Base-by-base conservation (phyloP, 441 rosid species). In the Isatis lusitanica region DNA sequence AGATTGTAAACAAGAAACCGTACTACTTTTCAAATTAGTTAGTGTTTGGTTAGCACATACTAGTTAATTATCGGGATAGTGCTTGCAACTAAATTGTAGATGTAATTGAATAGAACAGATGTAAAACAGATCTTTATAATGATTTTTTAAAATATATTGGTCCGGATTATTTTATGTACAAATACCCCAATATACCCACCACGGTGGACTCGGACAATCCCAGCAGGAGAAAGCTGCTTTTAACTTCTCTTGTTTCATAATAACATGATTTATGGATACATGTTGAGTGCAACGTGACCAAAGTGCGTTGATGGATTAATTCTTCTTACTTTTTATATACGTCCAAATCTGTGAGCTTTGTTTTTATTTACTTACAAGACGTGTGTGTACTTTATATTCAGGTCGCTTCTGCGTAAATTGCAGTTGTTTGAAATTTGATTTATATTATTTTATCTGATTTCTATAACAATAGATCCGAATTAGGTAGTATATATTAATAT, bases 141-240 rank as follows among this genome's bases (percentile, higher is more conserved):
- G 55, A 9, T 13, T 43, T n/a, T 39, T 63, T 13, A 13, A 26
- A 26, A 39, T 15, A 46, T 44, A 9, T 63, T 63, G 53, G 26
- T n/a, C 39, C 26, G 5, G 24, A n/a, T 43, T 28, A 9, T n/a
- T 28, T 43, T n/a, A 26, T n/a, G n/a, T 28, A 43, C 39, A 28
- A 16, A 63, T 26, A 39, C 15, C 71, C 7, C 52, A 30, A 28
- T 42, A 35, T 68, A 30, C 63, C 42, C 42, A 42, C 43, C 18
- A 55, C 51, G 31, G 39, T 68, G 30, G 63, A 68, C 73, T 68
- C 42, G 33, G 42, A 55, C 53, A 68, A 53, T 3, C 50, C 66
- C 50, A 58, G 11, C 35, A 50, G 21, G 6, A 50, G n/a, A 50
- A 50, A 50, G 3, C 55, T 50, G 10, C n/a, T 50, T 47, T 21